A percentile compares a stretch with the other conserved stretches of the same genome.
Conservation (phyloP, 345 rosid genomes). For the Combretum micranthum region DNA sequence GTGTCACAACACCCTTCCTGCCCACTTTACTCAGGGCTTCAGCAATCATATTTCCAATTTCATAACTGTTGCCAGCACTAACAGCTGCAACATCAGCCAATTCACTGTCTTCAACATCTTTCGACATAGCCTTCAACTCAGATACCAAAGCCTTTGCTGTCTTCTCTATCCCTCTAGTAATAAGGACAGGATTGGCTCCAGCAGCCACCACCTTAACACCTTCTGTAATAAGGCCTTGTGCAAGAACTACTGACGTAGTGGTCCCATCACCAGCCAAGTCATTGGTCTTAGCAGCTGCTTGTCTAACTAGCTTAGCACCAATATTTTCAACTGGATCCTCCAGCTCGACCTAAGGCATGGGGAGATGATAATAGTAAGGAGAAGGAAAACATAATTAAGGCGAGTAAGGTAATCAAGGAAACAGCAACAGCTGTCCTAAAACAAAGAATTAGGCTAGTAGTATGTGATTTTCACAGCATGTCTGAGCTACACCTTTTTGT, state of each 20-base stretch:
- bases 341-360: conserved; percentile 63
- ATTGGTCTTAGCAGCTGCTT: conserved; percentile 96
- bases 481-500: too few species aligned
- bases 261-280: conserved; percentile 99
- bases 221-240: conserved; percentile 94
- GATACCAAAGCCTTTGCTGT: conserved; percentile 75
- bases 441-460: too few species aligned
- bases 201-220: conserved; percentile 99
- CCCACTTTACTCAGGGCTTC: conserved; percentile 99
- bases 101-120: conserved; percentile 99
- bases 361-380: neutral
- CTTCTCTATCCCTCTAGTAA: conserved; percentile 95
- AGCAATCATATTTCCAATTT: conserved; percentile 95
- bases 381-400: neutral
- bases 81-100: conserved; percentile 99
- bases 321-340: conserved; percentile 99
- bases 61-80: conserved; percentile 94
- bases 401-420: neutral
- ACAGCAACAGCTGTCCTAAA: too few species aligned
- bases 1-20: conserved; percentile 91
- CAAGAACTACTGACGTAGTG: conserved; percentile 97
- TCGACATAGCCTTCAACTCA: conserved; percentile 76
- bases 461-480: neutral
- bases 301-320: conserved; percentile 94
- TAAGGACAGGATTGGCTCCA: conserved; percentile 94